Conservation (phyloP, 352 stramenopile genomes). For the Phytophthora pluvialis region DNA sequence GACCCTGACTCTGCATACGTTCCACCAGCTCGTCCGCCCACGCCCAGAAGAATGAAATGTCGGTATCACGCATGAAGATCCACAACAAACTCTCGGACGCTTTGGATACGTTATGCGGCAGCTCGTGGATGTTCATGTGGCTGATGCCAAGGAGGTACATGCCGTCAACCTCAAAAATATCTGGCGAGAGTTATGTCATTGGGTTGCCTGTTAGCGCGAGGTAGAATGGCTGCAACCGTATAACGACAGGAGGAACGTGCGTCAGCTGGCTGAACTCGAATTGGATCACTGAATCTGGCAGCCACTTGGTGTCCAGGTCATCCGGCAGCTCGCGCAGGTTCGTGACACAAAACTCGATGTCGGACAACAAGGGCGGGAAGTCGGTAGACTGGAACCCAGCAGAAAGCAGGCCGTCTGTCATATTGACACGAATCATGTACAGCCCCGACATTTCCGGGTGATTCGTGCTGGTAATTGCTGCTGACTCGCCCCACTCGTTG, state of each 20-base stretch:
- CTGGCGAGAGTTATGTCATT: conserved; percentile 23
- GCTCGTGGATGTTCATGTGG: conserved; percentile 20
- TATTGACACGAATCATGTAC: conserved; percentile 36
- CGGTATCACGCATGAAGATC: conserved; percentile 12
- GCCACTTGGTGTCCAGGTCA: conserved; percentile 43
- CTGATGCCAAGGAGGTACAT: conserved; percentile 28
- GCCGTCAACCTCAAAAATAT: conserved; percentile 26
- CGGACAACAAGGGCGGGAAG: conserved; percentile 34
- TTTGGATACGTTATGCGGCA: conserved; percentile 28
- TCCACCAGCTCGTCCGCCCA: conserved; percentile 4
- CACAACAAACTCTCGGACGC: conserved; percentile 4
- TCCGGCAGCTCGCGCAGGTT: conserved; percentile 39
- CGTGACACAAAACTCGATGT: conserved; percentile 46
- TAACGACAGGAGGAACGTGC: conserved; percentile 18
- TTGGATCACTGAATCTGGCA: conserved; percentile 4
- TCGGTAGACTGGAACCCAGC: conserved; percentile 34
- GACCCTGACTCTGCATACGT: conserved; percentile 3
- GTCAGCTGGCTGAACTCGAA: conserved; percentile 34
- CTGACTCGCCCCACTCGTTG: conserved; percentile 22
- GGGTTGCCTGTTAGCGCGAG: conserved; percentile 39
- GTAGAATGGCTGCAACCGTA: conserved; percentile 23
- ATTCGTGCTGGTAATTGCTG: conserved; percentile 23
- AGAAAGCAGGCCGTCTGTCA: conserved; percentile 29
- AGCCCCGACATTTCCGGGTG: conserved; percentile 34
- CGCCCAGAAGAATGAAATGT: conserved; percentile 14